Evolutionary conservation across 768 basidiomycete genomes (phyloP).

Genomic region (Tulasnella calospora): DNA sequence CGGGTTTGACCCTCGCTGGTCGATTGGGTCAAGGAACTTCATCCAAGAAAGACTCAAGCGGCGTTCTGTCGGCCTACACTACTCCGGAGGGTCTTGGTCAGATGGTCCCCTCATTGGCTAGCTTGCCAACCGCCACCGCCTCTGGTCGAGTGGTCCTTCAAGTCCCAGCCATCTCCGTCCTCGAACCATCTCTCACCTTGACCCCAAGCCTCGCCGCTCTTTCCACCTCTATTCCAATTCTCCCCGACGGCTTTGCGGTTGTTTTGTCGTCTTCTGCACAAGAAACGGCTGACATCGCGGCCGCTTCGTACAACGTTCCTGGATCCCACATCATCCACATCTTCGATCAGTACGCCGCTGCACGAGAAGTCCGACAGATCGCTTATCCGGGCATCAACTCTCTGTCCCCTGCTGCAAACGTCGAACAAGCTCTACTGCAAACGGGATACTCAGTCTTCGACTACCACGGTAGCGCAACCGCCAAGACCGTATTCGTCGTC

Average conservation of each 20-base stretch:
- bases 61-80: conserved; percentile 67
- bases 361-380: conserved; percentile 67
- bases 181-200: conserved; percentile 56
- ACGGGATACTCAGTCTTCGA: conserved; percentile 73
- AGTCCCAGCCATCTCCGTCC: conserved; percentile 66
- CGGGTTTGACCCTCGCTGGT: conserved; percentile 74
- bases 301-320: conserved; percentile 66
- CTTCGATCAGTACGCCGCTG: conserved; percentile 78
- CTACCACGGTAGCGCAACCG: conserved; percentile 61
- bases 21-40: conserved; percentile 68
- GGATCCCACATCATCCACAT: conserved; percentile 75
- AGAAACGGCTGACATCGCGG: conserved; percentile 72
- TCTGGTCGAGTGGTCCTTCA: conserved; percentile 73
- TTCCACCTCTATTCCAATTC: conserved; percentile 50
- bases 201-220: conserved; percentile 73
- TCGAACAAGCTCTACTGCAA: conserved; percentile 49
- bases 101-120: conserved; percentile 74
- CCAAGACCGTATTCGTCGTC: conserved; percentile 62
- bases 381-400: conserved; percentile 40
- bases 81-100: conserved; percentile 76
- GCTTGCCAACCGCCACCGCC: conserved; percentile 59
- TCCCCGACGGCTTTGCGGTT: conserved; percentile 64
- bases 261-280: conserved; percentile 73
- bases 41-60: conserved; percentile 54
- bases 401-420: conserved; percentile 33